Base-by-base conservation (phyloP, 352 stramenopile species). In the Pseudoperonospora humuli region DNA sequence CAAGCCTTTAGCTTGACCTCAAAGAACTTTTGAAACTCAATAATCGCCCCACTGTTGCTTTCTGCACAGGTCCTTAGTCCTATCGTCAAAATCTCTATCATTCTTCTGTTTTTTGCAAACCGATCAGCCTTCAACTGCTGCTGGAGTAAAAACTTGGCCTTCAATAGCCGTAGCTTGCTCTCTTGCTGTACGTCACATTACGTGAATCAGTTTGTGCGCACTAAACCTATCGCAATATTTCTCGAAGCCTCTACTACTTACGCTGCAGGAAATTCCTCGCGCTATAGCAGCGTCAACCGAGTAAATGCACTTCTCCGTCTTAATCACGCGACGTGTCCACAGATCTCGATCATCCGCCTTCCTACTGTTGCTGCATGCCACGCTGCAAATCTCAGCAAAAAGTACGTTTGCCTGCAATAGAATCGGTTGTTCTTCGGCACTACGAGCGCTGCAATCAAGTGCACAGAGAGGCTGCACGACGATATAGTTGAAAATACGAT, bases 341-440 rank as follows among this genome's bases (percentile, higher is more conserved):
- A 83, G 41, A 50, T 81, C 68, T 32, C 50, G 58, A 42, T 84
- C 39, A 8, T 54, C 55, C 17, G 59, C 40, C 50, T 78, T 81
- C 32, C 29, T 49, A 24, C 59, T 57, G 29, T 63, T 64, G 19
- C 58, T 56, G 33, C 70, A 75, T 1, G 70, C 47, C 17, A 70
- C 47, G 19, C 66, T 61, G 18, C 69, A 83, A 13, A 74, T 61
- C 45, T 86, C 77, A n/a, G 72, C 75, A 10, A 86, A 39, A 25
- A 86, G 33, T 5, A 82, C 39, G 26, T 80, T 64, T 9, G 61
- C 64, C 32, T 62, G 49, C 15, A 58, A 15, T 29, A 65, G 25
- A 21, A 66, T 57, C 0, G 54, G 42, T 25, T 57, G 54, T 17
- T 62, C 49, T 27, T 63, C 52, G 5, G 15, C 27, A 18, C 27